A percentile compares a stretch with the other conserved stretches of the same genome.
phyloP scores from a whole-genome alignment of 2,329 filamentous ascomycete genomes.

The Xylaria sp. region DNA sequence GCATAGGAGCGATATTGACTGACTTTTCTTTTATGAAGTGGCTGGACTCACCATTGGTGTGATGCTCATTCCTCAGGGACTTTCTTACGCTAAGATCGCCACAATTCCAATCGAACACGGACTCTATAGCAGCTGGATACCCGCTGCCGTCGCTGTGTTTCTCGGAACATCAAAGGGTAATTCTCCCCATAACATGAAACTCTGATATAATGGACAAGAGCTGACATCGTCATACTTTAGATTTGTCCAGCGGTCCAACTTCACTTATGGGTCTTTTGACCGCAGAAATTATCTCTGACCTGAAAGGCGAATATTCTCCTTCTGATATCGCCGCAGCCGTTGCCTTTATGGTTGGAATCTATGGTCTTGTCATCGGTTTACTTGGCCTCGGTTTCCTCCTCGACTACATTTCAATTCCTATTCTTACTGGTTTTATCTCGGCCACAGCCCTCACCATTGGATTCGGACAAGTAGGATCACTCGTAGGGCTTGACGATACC shows the following conservation, averaged over 20 bases:
- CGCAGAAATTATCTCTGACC: constrained; percentile 65
- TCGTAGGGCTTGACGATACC: constrained; percentile 66
- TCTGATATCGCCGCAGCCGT: constrained; percentile 69
- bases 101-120: constrained; percentile 70
- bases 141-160: constrained; percentile 65
- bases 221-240: constrained; percentile 47
- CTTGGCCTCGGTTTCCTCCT: constrained; percentile 72
- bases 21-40: constrained; percentile 45
- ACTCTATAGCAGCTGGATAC: constrained; percentile 68
- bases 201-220: too few relatives aligned
- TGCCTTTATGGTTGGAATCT: constrained; percentile 71
- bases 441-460: constrained; percentile 73
- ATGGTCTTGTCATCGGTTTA: constrained; percentile 67
- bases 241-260: constrained; percentile 71
- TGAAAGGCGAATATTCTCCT: constrained; percentile 62
- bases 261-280: constrained; percentile 72
- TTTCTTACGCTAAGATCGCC: constrained; percentile 71
- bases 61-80: constrained; percentile 68
- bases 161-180: constrained; percentile 71
- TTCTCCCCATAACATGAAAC: background rate
- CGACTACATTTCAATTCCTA: constrained; percentile 72
- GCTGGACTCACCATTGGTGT: constrained; percentile 69
- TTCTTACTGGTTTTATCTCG: constrained; percentile 72
- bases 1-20: constrained; percentile 13
- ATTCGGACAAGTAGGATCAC: constrained; percentile 70